A percentile compares a stretch with the other conserved stretches of the same genome.
Conservation (phyloP, 2,329 filamentous ascomycete species). For the Zymoseptoria crescenta region DNA sequence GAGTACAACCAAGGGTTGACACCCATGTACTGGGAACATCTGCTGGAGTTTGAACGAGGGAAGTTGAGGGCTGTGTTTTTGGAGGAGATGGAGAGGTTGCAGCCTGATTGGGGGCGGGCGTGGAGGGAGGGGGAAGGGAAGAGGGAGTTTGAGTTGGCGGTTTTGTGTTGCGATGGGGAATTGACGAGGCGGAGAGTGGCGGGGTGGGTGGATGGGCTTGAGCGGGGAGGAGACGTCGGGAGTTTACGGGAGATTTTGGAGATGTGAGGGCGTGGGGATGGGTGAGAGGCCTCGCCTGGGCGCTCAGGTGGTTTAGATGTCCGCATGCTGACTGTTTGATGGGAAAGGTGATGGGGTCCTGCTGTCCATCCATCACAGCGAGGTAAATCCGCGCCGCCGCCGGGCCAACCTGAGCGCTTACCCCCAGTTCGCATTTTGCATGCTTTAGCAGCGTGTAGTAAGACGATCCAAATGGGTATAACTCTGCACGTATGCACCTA, state of each 20-base stretch:
- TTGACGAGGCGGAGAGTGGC: background rate
- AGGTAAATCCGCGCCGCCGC: too few species aligned
- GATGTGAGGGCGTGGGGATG: background rate
- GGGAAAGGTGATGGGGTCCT: too few species aligned
- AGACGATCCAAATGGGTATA: too few species aligned
- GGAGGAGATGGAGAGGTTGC: background rate
- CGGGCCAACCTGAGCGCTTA: too few species aligned
- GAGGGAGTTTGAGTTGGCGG: constrained; percentile 3
- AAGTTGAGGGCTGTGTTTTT: background rate
- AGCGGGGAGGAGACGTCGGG: background rate
- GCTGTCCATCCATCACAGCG: too few species aligned
- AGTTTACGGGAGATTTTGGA: background rate
- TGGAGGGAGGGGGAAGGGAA: background rate
- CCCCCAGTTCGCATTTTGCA: too few species aligned
- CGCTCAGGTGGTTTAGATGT: too few species aligned
- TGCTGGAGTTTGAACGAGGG: background rate
- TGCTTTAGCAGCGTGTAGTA: too few species aligned
- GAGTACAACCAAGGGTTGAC: background rate
- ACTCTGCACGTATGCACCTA: background rate
- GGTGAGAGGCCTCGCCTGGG: too few species aligned
- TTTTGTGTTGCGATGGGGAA: background rate
- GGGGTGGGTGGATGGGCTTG: background rate
- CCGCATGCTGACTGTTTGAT: too few species aligned
- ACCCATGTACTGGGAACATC: background rate
- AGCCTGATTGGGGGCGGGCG: background rate